These are phyloP conservation scores for Melaleuca quinquenervia DNA, from an alignment of 345 rosid genomes.

Conservation along the genomic window DNA sequence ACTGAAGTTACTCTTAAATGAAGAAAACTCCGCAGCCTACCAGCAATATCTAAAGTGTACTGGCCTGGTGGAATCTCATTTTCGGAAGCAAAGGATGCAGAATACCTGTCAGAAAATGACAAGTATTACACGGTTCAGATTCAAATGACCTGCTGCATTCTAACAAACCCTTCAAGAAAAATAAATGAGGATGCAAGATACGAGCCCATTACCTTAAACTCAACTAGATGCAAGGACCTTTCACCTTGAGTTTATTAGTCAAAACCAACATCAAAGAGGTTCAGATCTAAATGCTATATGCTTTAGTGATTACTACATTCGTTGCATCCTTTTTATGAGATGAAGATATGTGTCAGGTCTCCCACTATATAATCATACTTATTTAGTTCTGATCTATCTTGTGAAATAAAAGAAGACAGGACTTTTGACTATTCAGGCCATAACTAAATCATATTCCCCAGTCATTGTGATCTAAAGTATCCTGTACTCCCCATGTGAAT, in stretches of 20 bases:
- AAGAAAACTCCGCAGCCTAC: slow-evolving; percentile 15
- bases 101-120: slow-evolving; percentile 45
- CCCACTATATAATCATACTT: neutral
- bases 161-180: neutral
- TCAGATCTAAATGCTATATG: neutral
- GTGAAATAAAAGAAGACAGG: neutral
- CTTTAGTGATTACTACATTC: neutral
- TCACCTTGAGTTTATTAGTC: neutral
- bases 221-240: neutral
- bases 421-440: neutral
- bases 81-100: slow-evolving; percentile 60
- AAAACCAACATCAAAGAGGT: neutral
- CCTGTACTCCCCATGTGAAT: neutral
- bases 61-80: slow-evolving; percentile 62
- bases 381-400: neutral
- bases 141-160: neutral
- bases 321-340: neutral
- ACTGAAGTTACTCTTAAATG: neutral
- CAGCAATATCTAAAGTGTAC: slow-evolving; percentile 58
- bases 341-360: neutral
- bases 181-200: neutral
- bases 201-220: neutral
- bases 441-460: neutral
- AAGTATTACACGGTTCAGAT: neutral
- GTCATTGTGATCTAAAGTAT: neutral